Conservation (phyloP, 352 stramenopile species). For the Blastocystis sp. region DNA sequence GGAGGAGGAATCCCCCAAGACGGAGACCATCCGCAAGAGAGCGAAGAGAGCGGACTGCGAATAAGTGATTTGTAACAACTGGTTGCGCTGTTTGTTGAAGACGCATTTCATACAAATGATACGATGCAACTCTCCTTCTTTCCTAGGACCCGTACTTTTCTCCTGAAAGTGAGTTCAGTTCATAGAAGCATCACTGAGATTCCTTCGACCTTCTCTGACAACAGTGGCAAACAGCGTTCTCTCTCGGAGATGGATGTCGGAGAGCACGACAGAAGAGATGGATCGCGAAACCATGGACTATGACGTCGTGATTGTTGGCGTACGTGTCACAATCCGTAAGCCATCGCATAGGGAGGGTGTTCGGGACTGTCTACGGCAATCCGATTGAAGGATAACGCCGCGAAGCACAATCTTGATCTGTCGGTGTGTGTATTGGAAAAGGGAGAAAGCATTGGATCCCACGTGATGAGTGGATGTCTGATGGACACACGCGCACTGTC, state of each 20-base stretch:
- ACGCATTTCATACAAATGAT: background rate
- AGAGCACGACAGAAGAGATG: background rate
- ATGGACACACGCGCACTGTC: slow-evolving; percentile 90
- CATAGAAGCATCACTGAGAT: background rate
- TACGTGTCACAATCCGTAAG: slow-evolving; percentile 61
- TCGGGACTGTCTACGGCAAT: slow-evolving; percentile 88
- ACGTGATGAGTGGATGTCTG: slow-evolving; percentile 96
- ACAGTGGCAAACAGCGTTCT: too few relatives aligned
- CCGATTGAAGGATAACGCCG: slow-evolving; percentile 87
- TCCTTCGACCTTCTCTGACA: too few relatives aligned
- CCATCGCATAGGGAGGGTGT: slow-evolving; percentile 63
- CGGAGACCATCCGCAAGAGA: slow-evolving; percentile 17
- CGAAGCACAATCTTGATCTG: slow-evolving; percentile 80
- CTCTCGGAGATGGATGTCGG: too few relatives aligned
- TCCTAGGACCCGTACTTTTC: background rate
- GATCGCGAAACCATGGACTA: slow-evolving; percentile 86
- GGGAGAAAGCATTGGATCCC: slow-evolving; percentile 84
- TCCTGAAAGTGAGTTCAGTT: background rate
- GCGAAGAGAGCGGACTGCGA: slow-evolving; percentile 24
- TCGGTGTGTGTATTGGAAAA: slow-evolving; percentile 88
- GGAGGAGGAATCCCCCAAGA: background rate
- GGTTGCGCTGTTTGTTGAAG: background rate
- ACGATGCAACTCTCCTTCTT: background rate
- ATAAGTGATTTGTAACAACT: background rate
- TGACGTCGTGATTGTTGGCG: slow-evolving; percentile 91